These are phyloP conservation scores for Xylaria intraflava DNA, from an alignment of 495 filamentous ascomycete species.

Conservation along the genomic window DNA sequence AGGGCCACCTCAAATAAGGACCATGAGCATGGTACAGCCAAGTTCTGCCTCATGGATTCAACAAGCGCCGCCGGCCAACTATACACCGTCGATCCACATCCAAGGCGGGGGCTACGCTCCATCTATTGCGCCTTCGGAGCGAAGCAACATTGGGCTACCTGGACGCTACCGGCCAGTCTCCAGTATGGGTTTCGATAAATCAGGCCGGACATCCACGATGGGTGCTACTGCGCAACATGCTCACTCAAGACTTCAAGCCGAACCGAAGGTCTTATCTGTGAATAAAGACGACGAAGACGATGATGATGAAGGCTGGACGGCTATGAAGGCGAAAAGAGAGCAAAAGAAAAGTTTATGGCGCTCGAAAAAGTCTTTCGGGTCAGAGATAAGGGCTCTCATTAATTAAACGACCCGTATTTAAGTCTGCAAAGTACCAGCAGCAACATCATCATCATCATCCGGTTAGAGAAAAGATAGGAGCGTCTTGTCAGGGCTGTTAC, in stretches of 20 bases:
- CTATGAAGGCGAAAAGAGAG: slow-evolving; percentile 78
- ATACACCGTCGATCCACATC: slow-evolving; percentile 41
- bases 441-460: slow-evolving; percentile 15
- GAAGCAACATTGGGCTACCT: slow-evolving; percentile 84
- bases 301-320: slow-evolving; percentile 75
- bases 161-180: slow-evolving; percentile 92
- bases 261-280: slow-evolving; percentile 21
- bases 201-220: slow-evolving; percentile 44
- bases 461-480: slow-evolving; percentile 20
- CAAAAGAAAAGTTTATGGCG: slow-evolving; percentile 72
- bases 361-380: slow-evolving; percentile 50
- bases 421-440: slow-evolving; percentile 9
- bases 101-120: slow-evolving; percentile 46
- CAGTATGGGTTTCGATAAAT: slow-evolving; percentile 27
- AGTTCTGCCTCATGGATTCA: slow-evolving; percentile 50
- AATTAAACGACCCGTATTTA: slow-evolving; percentile 26
- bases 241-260: slow-evolving; percentile 22
- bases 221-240: slow-evolving; percentile 38
- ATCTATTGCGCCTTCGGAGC: slow-evolving; percentile 85
- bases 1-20: slow-evolving; percentile 41
- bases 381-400: slow-evolving; percentile 37
- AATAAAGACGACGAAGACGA: slow-evolving; percentile 55
- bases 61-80: slow-evolving; percentile 33
- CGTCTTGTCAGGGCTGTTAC: not conserved
- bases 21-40: slow-evolving; percentile 78